These are phyloP conservation scores for Boletus smithii DNA, from an alignment of 1,284 basidiomycete genomes.

Conservation along the genomic window DNA sequence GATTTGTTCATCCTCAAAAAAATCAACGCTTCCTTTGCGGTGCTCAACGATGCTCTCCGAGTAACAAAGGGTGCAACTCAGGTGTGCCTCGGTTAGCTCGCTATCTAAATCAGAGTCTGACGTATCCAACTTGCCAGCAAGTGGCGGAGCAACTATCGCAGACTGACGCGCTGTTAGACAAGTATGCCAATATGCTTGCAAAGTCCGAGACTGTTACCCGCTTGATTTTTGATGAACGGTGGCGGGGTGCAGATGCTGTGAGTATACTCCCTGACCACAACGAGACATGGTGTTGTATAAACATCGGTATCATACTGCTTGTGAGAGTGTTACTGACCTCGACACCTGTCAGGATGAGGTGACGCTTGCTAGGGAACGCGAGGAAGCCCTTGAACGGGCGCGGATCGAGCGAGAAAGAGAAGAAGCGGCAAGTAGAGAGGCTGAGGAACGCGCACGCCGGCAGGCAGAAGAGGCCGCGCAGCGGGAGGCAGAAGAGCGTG, in stretches of 20 bases:
- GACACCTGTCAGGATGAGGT: slow-evolving; percentile 53
- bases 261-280: too few relatives aligned
- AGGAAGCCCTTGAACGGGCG: slow-evolving; percentile 44
- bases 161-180: slow-evolving; percentile 68
- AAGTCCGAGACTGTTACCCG: slow-evolving; percentile 64
- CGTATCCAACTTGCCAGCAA: slow-evolving; percentile 39
- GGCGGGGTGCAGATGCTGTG: slow-evolving; percentile 68
- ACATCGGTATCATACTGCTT: too few relatives aligned
- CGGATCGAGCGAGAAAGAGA: slow-evolving; percentile 49
- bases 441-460: slow-evolving; percentile 44
- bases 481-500: slow-evolving; percentile 33
- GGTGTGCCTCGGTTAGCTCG: slow-evolving; percentile 39
- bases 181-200: slow-evolving; percentile 65
- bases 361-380: slow-evolving; percentile 46
- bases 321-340: slow-evolving; percentile 4
- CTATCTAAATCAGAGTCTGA: slow-evolving; percentile 1
- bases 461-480: slow-evolving; percentile 41
- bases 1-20: slow-evolving; percentile 70
- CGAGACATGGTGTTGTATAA: too few relatives aligned
- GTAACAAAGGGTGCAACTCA: slow-evolving; percentile 63
- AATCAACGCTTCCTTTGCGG: slow-evolving; percentile 63
- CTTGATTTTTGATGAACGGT: slow-evolving; percentile 70
- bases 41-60: slow-evolving; percentile 61
- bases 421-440: slow-evolving; percentile 51
- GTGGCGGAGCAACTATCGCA: slow-evolving; percentile 61